Evolutionary conservation across 176 grass and related monocot genomes (phyloP).

Genomic region (Cenchrus purpureus): DNA sequence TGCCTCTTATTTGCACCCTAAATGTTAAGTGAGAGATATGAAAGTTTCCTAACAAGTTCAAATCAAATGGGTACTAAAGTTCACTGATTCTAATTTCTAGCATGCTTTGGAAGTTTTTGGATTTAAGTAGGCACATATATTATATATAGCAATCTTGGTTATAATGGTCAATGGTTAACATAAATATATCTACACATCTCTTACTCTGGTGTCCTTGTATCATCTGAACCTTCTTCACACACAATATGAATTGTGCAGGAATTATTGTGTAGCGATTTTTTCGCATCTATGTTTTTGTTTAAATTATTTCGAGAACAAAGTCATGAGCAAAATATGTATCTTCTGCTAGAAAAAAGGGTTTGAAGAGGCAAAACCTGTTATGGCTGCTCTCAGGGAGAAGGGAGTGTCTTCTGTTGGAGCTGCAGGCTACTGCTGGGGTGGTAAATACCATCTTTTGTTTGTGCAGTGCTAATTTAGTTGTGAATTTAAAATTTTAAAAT

Average conservation of each 20-base stretch:
- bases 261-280: not conserved
- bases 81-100: not conserved
- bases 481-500: not conserved
- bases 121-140: not conserved
- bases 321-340: not conserved
- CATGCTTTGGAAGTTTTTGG: not conserved
- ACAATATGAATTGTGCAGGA: not conserved
- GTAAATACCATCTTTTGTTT: conserved; percentile 44
- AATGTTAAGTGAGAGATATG: not conserved
- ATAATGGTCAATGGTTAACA: too few relatives aligned
- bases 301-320: not conserved
- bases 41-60: not conserved
- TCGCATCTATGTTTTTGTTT: not conserved
- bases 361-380: conserved; percentile 77
- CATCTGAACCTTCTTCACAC: not conserved
- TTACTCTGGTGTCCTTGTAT: not conserved
- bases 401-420: conserved; percentile 60
- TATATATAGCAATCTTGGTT: not conserved
- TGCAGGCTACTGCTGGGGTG: conserved; percentile 91
- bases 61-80: not conserved
- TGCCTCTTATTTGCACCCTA: not conserved
- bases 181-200: not conserved
- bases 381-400: conserved; percentile 73
- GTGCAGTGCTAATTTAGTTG: not conserved
- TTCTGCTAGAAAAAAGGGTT: conserved; percentile 56